Base-by-base conservation (phyloP, 2,329 filamentous ascomycete genomes). In the Pseudocercospora pini-densiflorae region DNA sequence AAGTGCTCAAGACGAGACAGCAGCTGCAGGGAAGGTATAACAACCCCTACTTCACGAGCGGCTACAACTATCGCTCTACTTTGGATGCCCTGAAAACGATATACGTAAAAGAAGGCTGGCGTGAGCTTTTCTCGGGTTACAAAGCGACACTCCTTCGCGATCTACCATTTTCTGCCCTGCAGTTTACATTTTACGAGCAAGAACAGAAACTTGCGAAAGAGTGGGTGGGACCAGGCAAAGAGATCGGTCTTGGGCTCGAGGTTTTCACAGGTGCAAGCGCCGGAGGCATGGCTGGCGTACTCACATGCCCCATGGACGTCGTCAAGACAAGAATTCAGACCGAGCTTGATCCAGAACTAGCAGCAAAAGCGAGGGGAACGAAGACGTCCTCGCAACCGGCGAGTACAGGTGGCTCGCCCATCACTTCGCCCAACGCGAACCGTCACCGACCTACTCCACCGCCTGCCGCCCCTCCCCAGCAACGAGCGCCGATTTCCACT, bases 181-280 rank as follows among this genome's bases (percentile, higher is more conserved):
- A 99, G 77, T 98, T 99, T 80, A 94, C 96, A 75, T 97, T 99
- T 78, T 99, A 97, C 83, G 95, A 99, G 79, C 92, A 98, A 79
- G 94, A 94, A 77, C 92, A 94, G 74, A 88, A 85, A 54, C 87
- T 92, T 85, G 94, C 95, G 0, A 91, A 91, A 75, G 79, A 88
- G 61, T 96, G 91, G 85, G 89, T 91, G 76, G 88, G 90, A 36
- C 71, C 70, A 5, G 91, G 89, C 68, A 87, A 90, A 64, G 92
- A 97, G 65, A 96, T 99, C 61, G 95, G 95, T 0, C 81, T 96
- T 36, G 86, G 89, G 0, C 79, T 98, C 43, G 95, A 99, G 78
- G 90, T 98, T 24, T 79, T 96, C 14, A 99, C 95, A 0, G 95
- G 94, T 16, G 93, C 92, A 2, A 90, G 89, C 2, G 96, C 95